Conservation (phyloP, 1,139 yeast species). For the Geotrichum bryndzae region DNA sequence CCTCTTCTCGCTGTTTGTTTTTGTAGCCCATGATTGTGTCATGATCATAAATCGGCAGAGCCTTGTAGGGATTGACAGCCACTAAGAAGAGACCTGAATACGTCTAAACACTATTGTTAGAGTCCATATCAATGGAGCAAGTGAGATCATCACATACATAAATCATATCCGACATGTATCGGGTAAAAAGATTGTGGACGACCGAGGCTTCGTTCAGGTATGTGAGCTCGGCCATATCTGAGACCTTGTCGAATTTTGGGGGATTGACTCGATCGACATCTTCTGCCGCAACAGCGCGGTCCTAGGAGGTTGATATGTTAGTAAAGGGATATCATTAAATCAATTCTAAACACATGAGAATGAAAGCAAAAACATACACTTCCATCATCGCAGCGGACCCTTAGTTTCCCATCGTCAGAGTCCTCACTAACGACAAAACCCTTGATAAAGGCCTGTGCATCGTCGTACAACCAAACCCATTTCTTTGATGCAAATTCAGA, state of each 20-base stretch:
- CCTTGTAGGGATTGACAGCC: conserved; percentile 87
- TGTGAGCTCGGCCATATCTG: conserved; percentile 94
- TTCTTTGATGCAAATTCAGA: conserved; percentile 51
- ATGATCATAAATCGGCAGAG: conserved; percentile 65
- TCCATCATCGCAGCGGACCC: conserved; percentile 50
- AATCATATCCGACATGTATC: conserved; percentile 74
- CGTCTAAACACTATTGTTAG: conserved; percentile 34
- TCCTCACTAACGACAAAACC: conserved; percentile 52
- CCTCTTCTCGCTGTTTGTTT: conserved; percentile 41
- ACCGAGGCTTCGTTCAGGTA: conserved; percentile 94
- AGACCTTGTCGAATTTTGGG: conserved; percentile 78
- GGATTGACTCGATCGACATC: conserved; percentile 70
- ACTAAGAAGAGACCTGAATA: conserved; percentile 86
- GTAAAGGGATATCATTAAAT: not conserved
- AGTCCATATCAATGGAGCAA: not conserved
- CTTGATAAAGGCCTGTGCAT: conserved; percentile 55
- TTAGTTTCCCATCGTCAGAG: conserved; percentile 39
- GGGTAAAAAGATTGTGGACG: conserved; percentile 56
- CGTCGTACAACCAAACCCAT: conserved; percentile 82
- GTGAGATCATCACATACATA: conserved; percentile 42
- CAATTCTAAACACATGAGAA: not conserved
- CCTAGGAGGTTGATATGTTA: conserved; percentile 23
- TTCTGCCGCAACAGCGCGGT: conserved; percentile 42
- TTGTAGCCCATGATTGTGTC: conserved; percentile 52
- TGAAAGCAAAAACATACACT: conserved; percentile 31